Evolutionary conservation across 257 asterid species (phyloP).

Genomic region (Solanum gandarillasii): DNA sequence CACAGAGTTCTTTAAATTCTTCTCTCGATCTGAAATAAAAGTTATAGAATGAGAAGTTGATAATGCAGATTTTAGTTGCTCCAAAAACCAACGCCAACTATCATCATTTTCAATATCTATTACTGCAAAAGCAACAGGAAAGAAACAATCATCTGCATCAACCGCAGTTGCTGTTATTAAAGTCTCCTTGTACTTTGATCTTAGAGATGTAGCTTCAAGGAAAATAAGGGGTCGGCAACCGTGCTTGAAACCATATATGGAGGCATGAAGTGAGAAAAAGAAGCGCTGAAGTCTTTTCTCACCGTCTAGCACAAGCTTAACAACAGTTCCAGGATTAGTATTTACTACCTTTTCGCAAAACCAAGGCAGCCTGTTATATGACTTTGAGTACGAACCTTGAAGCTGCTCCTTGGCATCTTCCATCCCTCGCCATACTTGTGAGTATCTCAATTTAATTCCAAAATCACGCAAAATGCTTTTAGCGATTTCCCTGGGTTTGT

Average conservation of each 20-base stretch:
- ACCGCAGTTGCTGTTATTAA: slow-evolving; percentile 66
- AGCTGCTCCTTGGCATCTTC: slow-evolving; percentile 78
- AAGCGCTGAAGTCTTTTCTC: slow-evolving; percentile 54
- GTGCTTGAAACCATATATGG: slow-evolving; percentile 47
- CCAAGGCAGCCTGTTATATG: slow-evolving; percentile 66
- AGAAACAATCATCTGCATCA: slow-evolving; percentile 81
- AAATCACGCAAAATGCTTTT: slow-evolving; percentile 67
- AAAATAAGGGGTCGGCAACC: slow-evolving; percentile 79
- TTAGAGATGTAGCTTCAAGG: slow-evolving; percentile 67
- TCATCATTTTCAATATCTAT: slow-evolving; percentile 57
- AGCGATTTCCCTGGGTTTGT: slow-evolving; percentile 70
- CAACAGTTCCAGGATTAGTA: slow-evolving; percentile 64
- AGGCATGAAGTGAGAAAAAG: slow-evolving; percentile 50
- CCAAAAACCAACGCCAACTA: slow-evolving; percentile 79
- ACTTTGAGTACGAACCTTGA: slow-evolving; percentile 69
- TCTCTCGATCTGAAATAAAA: slow-evolving; percentile 73
- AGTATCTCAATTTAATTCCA: slow-evolving; percentile 55
- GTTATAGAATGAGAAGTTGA: slow-evolving; percentile 46
- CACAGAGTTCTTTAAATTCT: slow-evolving; percentile 37
- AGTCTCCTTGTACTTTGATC: slow-evolving; percentile 56
- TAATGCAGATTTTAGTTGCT: slow-evolving; percentile 57
- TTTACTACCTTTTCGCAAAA: slow-evolving; percentile 52
- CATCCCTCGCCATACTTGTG: slow-evolving; percentile 72
- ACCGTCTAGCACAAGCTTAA: slow-evolving; percentile 36
- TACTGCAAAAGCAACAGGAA: slow-evolving; percentile 72